Conservation (phyloP, 2,329 filamentous ascomycete genomes). For the Cytospora mali region DNA sequence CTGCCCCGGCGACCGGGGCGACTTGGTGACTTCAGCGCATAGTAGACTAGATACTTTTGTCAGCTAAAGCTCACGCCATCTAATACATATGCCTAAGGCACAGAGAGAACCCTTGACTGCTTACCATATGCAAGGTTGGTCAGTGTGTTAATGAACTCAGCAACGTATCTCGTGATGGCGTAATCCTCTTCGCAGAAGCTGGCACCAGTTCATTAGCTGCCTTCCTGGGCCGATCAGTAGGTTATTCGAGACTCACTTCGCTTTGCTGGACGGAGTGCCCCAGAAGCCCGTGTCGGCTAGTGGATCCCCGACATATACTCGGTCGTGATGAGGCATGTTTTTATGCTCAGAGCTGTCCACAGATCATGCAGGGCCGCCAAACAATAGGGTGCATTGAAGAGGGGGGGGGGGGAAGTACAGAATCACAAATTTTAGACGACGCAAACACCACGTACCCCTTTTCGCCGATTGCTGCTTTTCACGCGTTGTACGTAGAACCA, state of each 20-base stretch:
- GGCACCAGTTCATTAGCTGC: neutral
- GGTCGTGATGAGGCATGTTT: conserved; percentile 4
- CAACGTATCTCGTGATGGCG: conserved; percentile 19
- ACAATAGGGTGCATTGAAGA: no score
- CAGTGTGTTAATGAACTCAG: conserved; percentile 21
- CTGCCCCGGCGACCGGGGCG: conserved; percentile 44
- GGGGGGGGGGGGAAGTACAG: no score
- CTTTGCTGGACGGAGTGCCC: conserved; percentile 37
- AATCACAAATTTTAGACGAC: no score
- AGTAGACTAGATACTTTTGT: conserved; percentile 8
- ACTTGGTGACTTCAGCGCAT: conserved; percentile 7
- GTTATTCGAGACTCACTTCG: conserved; percentile 34
- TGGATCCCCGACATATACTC: conserved; percentile 28
- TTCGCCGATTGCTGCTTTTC: no score
- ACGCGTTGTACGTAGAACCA: no score
- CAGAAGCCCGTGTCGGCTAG: conserved; percentile 33
- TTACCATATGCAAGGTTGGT: conserved; percentile 23
- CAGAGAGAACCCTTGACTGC: neutral
- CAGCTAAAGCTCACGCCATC: neutral
- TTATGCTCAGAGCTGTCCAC: no score
- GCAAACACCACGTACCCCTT: no score
- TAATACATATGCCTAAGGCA: neutral
- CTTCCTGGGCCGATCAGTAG: neutral
- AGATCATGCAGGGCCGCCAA: no score
- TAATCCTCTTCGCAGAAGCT: conserved; percentile 38